Conservation (phyloP, 164 flowering plant genomes). For the Vitis labrusca region DNA sequence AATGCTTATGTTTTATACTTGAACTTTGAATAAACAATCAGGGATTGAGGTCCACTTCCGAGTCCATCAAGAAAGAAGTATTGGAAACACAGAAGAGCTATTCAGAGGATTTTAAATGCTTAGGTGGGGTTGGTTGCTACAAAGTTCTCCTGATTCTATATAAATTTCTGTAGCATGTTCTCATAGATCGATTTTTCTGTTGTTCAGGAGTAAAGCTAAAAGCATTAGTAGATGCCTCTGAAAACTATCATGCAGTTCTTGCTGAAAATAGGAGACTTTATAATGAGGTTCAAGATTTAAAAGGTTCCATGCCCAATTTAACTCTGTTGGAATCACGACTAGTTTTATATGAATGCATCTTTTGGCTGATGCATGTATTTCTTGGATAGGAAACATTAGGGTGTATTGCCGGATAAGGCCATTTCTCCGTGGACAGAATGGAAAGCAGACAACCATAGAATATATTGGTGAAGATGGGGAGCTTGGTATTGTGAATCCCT, state of each 20-base stretch:
- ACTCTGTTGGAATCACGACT: neutral
- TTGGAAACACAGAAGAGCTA: constrained; percentile 38
- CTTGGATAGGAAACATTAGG: constrained; percentile 76
- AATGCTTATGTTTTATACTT: neutral
- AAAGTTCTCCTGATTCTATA: neutral
- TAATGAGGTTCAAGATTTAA: constrained; percentile 94
- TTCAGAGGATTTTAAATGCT: constrained; percentile 47
- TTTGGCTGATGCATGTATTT: constrained; percentile 10
- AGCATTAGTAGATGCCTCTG: constrained; percentile 63
- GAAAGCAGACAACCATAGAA: constrained; percentile 61
- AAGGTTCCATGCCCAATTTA: constrained; percentile 47
- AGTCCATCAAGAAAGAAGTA: constrained; percentile 67
- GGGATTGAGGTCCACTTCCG: constrained; percentile 62
- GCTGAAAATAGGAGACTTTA: constrained; percentile 79
- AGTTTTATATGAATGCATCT: neutral
- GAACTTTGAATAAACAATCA: constrained; percentile 21
- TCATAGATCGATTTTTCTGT: neutral
- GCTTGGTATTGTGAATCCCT: constrained; percentile 68
- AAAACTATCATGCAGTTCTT: constrained; percentile 72
- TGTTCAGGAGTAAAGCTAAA: constrained; percentile 60
- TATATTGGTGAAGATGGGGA: constrained; percentile 86
- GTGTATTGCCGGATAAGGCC: constrained; percentile 93
- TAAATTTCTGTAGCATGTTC: neutral
- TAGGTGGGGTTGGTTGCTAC: constrained; percentile 45
- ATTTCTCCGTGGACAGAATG: constrained; percentile 66